These are phyloP conservation scores for Chenopodium album DNA, from an alignment of 148 eudicot species.

Conservation along the genomic window DNA sequence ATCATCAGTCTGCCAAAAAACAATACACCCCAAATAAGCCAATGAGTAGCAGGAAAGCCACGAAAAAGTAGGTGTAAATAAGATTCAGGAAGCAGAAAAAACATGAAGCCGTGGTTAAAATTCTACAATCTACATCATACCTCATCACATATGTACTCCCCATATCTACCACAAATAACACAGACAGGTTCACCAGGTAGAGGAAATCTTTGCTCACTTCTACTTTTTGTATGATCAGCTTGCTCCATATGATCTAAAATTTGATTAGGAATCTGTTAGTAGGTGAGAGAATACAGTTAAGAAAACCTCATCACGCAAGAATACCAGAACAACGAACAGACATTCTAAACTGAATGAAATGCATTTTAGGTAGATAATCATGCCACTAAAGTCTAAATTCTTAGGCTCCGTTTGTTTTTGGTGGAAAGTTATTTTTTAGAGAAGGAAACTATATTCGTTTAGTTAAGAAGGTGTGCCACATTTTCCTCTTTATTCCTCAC, in stretches of 20 bases:
- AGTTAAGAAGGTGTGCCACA: no score
- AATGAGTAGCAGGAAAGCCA: slow-evolving; percentile 1
- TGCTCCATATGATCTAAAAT: slow-evolving; percentile 33
- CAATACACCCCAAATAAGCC: not conserved
- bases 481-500: no score
- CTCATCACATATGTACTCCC: slow-evolving; percentile 86
- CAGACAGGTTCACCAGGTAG: slow-evolving; percentile 81
- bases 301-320: not conserved
- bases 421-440: no score
- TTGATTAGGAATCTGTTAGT: slow-evolving; percentile 4
- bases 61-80: not conserved
- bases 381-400: no score
- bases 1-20: slow-evolving; percentile 63
- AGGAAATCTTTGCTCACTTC: slow-evolving; percentile 73
- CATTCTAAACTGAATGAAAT: not conserved
- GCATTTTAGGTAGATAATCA: not conserved
- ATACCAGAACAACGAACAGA: not conserved
- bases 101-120: not conserved
- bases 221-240: slow-evolving; percentile 47
- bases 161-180: slow-evolving; percentile 78
- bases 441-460: no score
- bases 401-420: no score
- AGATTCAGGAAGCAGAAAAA: not conserved
- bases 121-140: slow-evolving; percentile 27
- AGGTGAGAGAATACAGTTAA: not conserved